These are phyloP conservation scores for Daldinia caldariorum DNA, from an alignment of 495 filamentous ascomycete species.

Conservation along the genomic window DNA sequence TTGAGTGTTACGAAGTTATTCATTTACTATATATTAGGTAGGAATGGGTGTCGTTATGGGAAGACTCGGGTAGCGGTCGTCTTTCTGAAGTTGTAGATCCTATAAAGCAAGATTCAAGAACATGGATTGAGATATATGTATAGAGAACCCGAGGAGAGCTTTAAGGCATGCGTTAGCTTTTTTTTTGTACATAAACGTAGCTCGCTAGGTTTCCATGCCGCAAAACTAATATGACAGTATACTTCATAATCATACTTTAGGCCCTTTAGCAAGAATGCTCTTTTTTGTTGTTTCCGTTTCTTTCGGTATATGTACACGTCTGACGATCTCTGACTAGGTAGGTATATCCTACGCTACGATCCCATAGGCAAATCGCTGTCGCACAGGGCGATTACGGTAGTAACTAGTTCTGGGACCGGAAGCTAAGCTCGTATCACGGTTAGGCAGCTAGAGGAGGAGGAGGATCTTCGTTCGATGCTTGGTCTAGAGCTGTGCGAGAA, in stretches of 20 bases:
- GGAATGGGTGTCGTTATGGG: conserved; percentile 15
- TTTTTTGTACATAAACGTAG: conserved; percentile 35
- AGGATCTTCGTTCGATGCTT: conserved; percentile 14
- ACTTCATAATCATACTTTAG: conserved; percentile 3
- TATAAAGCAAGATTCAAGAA: conserved; percentile 28
- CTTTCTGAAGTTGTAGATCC: conserved; percentile 17
- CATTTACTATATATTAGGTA: conserved; percentile 32
- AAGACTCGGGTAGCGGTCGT: conserved; percentile 6
- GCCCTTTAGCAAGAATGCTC: not conserved
- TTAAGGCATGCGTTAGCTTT: conserved; percentile 25
- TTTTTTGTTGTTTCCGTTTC: not conserved
- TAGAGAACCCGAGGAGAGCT: conserved; percentile 20
- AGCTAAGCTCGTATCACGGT: conserved; percentile 13
- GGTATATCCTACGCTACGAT: not conserved
- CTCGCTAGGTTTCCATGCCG: conserved; percentile 19
- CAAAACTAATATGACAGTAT: conserved; percentile 33
- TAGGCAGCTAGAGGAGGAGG: conserved; percentile 23
- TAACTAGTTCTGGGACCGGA: conserved; percentile 6
- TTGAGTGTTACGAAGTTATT: conserved; percentile 26
- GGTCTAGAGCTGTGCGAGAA: conserved; percentile 17
- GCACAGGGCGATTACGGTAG: conserved; percentile 1
- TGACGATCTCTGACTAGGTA: not conserved
- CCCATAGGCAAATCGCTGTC: not conserved
- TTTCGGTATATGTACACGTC: not conserved
- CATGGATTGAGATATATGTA: conserved; percentile 29